Evolutionary conservation across 352 stramenopile species (phyloP), one percentile per base, ranked within the genome.

Genomic region (Globisporangium solare): DNA sequence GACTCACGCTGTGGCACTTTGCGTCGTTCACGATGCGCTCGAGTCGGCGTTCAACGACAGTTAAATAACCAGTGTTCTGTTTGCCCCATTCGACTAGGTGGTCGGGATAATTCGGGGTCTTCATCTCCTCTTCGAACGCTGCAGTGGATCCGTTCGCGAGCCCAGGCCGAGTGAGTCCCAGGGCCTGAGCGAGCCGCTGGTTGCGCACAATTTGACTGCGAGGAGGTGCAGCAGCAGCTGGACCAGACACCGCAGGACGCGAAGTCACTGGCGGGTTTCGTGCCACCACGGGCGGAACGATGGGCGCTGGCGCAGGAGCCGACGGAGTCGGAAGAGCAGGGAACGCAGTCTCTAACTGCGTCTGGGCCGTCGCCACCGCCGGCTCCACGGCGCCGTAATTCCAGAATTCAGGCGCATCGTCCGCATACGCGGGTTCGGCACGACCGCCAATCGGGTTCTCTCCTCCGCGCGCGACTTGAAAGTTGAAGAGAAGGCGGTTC

Each of bases 91-190:
- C 68, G 18, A 91, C 68, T 22, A 93, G 53, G 10, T 86, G 63
- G 39, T 78, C 56, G 2, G 77, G 59, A 54, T 89, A 93, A 47
- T 59, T 79, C 1, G 81, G 81, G 7, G 73, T 83, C 59, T 86
- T 80, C 74, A 93, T 79, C 54, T 93, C 83, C 31, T 88, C 70
- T 56, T 89, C 80, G 60, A 93, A 88, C 17, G 74, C 74, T 0
- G 76, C 73, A 8, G 70, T 58, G 37, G 65, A 61, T 11, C 74
- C 69, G 8, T 53, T 69, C n/a, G 57, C 52, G 47, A 63, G 60
- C 20, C 71, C 75, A 24, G 73, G 73, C 40, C 72, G 64, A 27
- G 67, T 58, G 10, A 92, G 58, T 10, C 82, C 82, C 27, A 92
- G 65, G 1, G 79, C 82, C 48, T 86, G 68, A 1, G 79, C 79